These are phyloP conservation scores for Phytophthora melonis DNA, from an alignment of 352 stramenopile species.

Conservation along the genomic window DNA sequence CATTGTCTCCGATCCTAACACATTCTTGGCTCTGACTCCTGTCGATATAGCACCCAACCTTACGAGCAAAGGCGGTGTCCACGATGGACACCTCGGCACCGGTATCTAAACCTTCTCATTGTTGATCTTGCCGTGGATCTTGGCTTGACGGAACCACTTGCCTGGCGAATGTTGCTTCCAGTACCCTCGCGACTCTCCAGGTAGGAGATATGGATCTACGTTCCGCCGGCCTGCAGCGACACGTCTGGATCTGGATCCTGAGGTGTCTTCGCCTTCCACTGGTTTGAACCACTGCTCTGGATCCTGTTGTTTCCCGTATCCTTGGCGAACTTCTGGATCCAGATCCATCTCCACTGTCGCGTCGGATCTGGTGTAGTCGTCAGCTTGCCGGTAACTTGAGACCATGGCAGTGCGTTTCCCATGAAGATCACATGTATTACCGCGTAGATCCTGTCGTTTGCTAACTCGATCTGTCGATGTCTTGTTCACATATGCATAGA, in stretches of 20 bases:
- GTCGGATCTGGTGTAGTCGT: background rate
- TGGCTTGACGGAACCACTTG: background rate
- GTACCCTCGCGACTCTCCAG: background rate
- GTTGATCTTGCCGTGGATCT: background rate
- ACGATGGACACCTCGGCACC: background rate
- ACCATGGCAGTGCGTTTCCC: background rate
- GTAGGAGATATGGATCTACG: background rate
- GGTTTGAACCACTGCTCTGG: background rate
- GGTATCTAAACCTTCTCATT: background rate
- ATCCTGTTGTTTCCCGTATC: background rate
- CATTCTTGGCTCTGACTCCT: background rate
- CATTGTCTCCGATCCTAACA: background rate
- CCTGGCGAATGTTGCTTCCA: slow-evolving; percentile 3
- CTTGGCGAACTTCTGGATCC: slow-evolving; percentile 7
- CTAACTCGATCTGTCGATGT: background rate
- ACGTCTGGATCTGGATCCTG: background rate
- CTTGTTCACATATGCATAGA: background rate
- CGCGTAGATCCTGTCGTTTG: background rate
- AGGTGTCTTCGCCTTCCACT: background rate
- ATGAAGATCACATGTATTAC: background rate
- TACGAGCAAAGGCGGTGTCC: background rate
- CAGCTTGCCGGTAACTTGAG: background rate
- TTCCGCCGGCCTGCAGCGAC: background rate
- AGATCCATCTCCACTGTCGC: background rate
- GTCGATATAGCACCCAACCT: background rate